Conservation (phyloP, 306 rosid genomes). For the Glycine tomentella region DNA sequence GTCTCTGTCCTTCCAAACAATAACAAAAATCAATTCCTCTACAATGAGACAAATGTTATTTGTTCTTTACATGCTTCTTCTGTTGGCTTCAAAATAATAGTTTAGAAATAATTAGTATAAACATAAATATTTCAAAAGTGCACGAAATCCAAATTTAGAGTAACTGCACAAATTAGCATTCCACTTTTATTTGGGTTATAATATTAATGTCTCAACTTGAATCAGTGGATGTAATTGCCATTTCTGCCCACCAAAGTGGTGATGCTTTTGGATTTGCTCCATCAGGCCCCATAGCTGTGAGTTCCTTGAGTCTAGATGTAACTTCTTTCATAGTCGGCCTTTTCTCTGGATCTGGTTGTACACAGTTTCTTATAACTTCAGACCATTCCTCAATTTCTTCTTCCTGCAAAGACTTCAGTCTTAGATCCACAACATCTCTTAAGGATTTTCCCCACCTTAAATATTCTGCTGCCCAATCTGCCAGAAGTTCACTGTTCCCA, state of each 20-base stretch:
- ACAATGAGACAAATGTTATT: not conserved
- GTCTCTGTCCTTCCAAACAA: slow-evolving; percentile 1
- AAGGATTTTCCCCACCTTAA: slow-evolving; percentile 7
- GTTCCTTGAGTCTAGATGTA: slow-evolving; percentile 57
- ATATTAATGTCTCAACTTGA: slow-evolving; percentile 47
- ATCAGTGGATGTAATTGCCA: slow-evolving; percentile 66
- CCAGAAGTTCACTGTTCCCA: not conserved
- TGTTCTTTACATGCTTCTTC: not conserved
- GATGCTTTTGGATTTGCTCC: slow-evolving; percentile 68
- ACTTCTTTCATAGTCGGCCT: slow-evolving; percentile 23
- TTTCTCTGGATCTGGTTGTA: slow-evolving; percentile 5
- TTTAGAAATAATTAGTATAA: not conserved
- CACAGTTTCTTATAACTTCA: slow-evolving; percentile 17
- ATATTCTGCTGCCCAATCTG: slow-evolving; percentile 33
- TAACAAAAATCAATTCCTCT: slow-evolving; percentile 19
- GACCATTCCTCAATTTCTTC: slow-evolving; percentile 23
- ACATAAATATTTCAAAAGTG: slow-evolving; percentile 3
- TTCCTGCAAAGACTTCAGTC: not conserved
- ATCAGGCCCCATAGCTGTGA: slow-evolving; percentile 40
- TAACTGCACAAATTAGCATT: slow-evolving; percentile 15
- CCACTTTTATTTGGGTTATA: not conserved
- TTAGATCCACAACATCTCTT: slow-evolving; percentile 17
- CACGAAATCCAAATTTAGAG: slow-evolving; percentile 7
- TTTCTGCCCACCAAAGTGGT: slow-evolving; percentile 88
- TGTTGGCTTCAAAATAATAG: not conserved